Evolutionary conservation across 148 eudicot species (phyloP), one percentile per base, ranked within the genome.

Genomic region (Chenopodium suecicum): DNA sequence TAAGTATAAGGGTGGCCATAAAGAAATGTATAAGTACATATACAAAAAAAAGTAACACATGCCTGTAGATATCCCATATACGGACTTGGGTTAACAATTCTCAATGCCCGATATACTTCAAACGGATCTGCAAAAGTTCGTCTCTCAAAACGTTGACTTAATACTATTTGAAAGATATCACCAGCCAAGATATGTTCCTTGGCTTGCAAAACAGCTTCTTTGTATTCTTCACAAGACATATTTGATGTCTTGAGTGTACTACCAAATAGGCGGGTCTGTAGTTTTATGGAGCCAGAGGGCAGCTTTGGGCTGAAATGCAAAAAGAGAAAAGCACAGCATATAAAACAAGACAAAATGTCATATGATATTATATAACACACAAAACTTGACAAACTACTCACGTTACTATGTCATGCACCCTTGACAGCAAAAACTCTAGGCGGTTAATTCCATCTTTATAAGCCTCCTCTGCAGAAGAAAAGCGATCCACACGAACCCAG

Each of bases 51-150:
- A 78, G 73, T 29, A 50, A 82, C 4, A 69, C 85, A 13, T 46
- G 89, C 99, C 88, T 97, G 99, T 72, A 97, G 90, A 79, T 97
- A 97, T 37, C 93, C 93, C 99, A 97, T 97, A 82, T 94, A 97
- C 14, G 99, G 99, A 81, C 99, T 97, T 79, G 99, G 99, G 82
- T 97, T 97, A 74, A 97, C 99, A 80, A 97, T 91, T 90, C 99
- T 90, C 75, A 97, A 87, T 73, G 99, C 98, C 85, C 99, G 90
- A 81, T 97, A 97, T 50, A 97, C 91, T 92, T 97, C 99, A 86
- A 97, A 97, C 48, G 99, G 99, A 80, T 97, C 99, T 14, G 99
- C 99, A 91, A 97, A 97, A 64, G 99, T 97, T 64, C 94, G 88
- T 74, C 93, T 88, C 86, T 97, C 99, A 88, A 97, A 97, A 50